These are phyloP conservation scores for Phytophthora cryptogea DNA, from an alignment of 352 stramenopile species.

Conservation along the genomic window DNA sequence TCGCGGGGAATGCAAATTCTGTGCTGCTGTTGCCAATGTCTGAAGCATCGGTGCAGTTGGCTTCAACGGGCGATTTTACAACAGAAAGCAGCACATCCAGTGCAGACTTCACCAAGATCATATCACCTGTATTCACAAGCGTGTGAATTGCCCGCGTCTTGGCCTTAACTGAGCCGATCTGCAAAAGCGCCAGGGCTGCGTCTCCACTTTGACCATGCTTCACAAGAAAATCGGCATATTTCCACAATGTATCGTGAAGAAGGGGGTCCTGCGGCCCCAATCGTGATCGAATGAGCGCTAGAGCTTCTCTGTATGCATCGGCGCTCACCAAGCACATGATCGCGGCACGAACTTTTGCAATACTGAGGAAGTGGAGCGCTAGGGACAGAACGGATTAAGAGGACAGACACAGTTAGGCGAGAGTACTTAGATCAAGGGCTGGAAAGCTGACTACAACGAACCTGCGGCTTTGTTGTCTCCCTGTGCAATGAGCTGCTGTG, in stretches of 20 bases:
- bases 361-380: constrained; percentile 65
- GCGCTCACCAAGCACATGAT: constrained; percentile 46
- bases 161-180: constrained; percentile 27
- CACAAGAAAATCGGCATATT: constrained; percentile 45
- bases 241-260: constrained; percentile 40
- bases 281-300: constrained; percentile 52
- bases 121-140: constrained; percentile 44
- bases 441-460: constrained; percentile 14
- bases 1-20: constrained; percentile 40
- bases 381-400: not conserved
- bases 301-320: constrained; percentile 54
- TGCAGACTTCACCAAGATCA: constrained; percentile 31
- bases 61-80: not conserved
- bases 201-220: constrained; percentile 37
- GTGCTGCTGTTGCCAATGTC: constrained; percentile 1
- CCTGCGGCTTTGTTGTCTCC: constrained; percentile 54
- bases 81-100: constrained; percentile 33
- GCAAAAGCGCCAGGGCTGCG: constrained; percentile 34
- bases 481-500: constrained; percentile 47
- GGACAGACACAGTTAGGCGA: constrained; percentile 1
- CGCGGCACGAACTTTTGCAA: constrained; percentile 61
- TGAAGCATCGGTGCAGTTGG: not conserved
- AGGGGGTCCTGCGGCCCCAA: constrained; percentile 48
- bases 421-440: not conserved
- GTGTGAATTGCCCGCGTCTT: constrained; percentile 28